phyloP scores from a whole-genome alignment of 2,329 filamentous ascomycete species.

The Fusarium liriodendri region DNA sequence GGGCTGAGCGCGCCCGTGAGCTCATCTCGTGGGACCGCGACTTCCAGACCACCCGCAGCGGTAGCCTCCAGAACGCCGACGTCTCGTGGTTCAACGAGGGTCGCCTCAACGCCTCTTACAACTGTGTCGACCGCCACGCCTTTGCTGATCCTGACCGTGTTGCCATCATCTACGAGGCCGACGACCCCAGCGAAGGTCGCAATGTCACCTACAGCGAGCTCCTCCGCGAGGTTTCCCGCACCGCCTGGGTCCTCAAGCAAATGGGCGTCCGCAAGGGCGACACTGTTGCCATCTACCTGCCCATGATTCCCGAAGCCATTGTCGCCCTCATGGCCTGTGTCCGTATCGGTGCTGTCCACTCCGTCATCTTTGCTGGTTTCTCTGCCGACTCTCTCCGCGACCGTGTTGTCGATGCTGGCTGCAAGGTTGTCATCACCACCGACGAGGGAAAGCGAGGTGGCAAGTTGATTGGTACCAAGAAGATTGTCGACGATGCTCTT shows the following conservation, averaged over 20 bases:
- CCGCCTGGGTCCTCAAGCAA: conserved; percentile 89
- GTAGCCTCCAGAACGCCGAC: conserved; percentile 83
- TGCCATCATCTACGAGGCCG: conserved; percentile 98
- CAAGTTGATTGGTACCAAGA: conserved; percentile 97
- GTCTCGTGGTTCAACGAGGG: conserved; percentile 96
- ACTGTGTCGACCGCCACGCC: conserved; percentile 97
- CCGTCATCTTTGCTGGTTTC: conserved; percentile 97
- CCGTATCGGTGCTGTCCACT: conserved; percentile 95
- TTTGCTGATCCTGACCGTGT: conserved; percentile 92
- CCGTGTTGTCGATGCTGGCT: conserved; percentile 89
- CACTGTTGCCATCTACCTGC: conserved; percentile 95
- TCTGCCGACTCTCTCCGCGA: conserved; percentile 96
- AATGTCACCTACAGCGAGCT: conserved; percentile 94
- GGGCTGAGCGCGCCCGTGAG: conserved; percentile 86
- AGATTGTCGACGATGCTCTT: conserved; percentile 97
- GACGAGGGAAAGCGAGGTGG: conserved; percentile 98
- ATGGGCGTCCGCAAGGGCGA: conserved; percentile 98
- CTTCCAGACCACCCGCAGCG: conserved; percentile 88
- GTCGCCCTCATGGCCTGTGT: conserved; percentile 91
- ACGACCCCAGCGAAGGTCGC: conserved; percentile 88
- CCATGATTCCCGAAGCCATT: conserved; percentile 98
- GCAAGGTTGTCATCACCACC: conserved; percentile 94
- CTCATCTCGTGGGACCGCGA: conserved; percentile 91
- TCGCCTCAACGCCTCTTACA: conserved; percentile 94
- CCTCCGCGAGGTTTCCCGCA: conserved; percentile 87